phyloP scores from a whole-genome alignment of 305 asterid species.

The Fraxinus angustifolia region DNA sequence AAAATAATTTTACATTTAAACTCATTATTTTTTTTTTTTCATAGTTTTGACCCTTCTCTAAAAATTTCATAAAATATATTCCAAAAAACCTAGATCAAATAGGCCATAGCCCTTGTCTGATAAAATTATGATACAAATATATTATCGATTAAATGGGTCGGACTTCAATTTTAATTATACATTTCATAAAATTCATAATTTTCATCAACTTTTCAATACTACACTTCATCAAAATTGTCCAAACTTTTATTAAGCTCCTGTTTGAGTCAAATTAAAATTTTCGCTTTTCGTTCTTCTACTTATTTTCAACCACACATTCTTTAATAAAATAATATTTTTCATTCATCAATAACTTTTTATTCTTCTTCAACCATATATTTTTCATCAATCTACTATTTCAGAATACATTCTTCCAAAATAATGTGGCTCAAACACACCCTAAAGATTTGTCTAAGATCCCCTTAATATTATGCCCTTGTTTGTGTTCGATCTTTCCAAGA shows the following conservation, averaged over 20 bases:
- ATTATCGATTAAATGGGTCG: not conserved
- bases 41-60: not conserved
- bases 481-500: not conserved
- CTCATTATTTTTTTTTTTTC: not conserved
- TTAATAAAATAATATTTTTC: no score
- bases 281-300: no score
- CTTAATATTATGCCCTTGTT: not conserved
- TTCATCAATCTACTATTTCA: no score
- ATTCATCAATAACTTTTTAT: no score
- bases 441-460: not conserved
- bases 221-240: not conserved
- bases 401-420: no score
- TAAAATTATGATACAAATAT: not conserved
- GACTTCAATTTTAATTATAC: not conserved
- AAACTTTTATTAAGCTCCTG: not conserved
- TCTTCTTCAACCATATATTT: no score
- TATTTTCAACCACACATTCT: no score
- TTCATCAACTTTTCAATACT: not conserved
- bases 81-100: not conserved
- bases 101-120: not conserved
- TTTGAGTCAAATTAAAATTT: no score
- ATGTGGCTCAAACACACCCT: no score
- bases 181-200: no score
- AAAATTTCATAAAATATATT: not conserved
- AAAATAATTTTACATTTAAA: not conserved